These are phyloP conservation scores for Tulasnella sp. DNA, from an alignment of 768 basidiomycete genomes.

Conservation along the genomic window DNA sequence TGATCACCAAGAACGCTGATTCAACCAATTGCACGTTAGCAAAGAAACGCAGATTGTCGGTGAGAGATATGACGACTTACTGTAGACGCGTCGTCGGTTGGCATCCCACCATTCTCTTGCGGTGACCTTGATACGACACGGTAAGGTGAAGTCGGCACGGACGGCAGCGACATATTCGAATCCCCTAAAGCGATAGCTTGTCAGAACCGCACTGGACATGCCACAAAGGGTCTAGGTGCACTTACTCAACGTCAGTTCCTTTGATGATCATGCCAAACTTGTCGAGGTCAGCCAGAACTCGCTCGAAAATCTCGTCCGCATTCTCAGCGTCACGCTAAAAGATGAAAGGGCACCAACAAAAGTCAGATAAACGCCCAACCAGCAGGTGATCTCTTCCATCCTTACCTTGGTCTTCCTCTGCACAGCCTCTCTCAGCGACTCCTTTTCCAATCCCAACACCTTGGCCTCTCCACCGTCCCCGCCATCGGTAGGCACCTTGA, in stretches of 20 bases:
- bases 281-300: slow-evolving; percentile 68
- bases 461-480: slow-evolving; percentile 61
- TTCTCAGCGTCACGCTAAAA: slow-evolving; percentile 39
- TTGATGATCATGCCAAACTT: slow-evolving; percentile 66
- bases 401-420: slow-evolving; percentile 21
- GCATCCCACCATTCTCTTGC: slow-evolving; percentile 56
- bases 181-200: slow-evolving; percentile 39
- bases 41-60: slow-evolving; percentile 28
- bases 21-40: slow-evolving; percentile 23
- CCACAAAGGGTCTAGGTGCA: slow-evolving; percentile 20
- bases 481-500: slow-evolving; percentile 32
- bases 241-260: slow-evolving; percentile 58
- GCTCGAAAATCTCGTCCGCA: slow-evolving; percentile 61
- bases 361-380: slow-evolving; percentile 39
- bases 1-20: slow-evolving; percentile 28
- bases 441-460: slow-evolving; percentile 65
- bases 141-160: slow-evolving; percentile 56
- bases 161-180: slow-evolving; percentile 68
- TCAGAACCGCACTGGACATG: neutral
- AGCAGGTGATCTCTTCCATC: slow-evolving; percentile 1
- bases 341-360: slow-evolving; percentile 24
- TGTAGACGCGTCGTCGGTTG: slow-evolving; percentile 56
- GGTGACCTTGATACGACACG: slow-evolving; percentile 59
- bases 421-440: slow-evolving; percentile 37
- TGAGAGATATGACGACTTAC: slow-evolving; percentile 35